These are phyloP conservation scores for Eucalyptus caleyi DNA, from an alignment of 345 rosid genomes.

Conservation along the genomic window DNA sequence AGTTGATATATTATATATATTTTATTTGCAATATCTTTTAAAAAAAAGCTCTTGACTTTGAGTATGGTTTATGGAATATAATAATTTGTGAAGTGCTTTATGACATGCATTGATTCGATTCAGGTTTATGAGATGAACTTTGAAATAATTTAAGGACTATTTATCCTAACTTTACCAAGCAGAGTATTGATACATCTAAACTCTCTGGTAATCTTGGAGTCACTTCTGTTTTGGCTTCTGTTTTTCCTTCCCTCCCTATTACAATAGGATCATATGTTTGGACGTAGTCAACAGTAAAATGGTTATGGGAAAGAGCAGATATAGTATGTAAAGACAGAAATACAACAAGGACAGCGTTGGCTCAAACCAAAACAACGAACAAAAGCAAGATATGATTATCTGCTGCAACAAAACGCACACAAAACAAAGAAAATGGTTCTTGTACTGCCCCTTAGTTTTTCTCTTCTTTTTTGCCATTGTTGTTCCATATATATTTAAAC, in stretches of 20 bases:
- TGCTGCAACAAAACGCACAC: not conserved
- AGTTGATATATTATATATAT: fast-evolving
- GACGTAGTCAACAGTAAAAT: not conserved
- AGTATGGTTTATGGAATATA: too few relatives aligned
- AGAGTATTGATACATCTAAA: too few relatives aligned
- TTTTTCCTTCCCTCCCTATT: not conserved
- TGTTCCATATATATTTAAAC: not conserved
- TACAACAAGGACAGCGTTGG: not conserved
- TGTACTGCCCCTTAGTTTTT: not conserved
- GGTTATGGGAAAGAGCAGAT: not conserved
- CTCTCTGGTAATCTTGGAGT: not conserved
- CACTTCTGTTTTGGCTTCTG: not conserved
- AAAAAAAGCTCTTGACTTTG: too few relatives aligned
- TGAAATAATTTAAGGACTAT: too few relatives aligned
- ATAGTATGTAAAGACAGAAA: not conserved
- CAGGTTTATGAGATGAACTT: too few relatives aligned
- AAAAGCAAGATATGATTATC: not conserved
- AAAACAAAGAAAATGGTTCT: not conserved
- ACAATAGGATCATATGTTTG: not conserved
- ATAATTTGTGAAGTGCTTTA: too few relatives aligned
- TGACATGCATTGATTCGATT: too few relatives aligned
- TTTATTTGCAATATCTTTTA: too few relatives aligned
- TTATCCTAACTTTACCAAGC: not conserved
- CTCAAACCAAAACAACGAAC: not conserved
- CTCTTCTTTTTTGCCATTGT: too few relatives aligned